Percentiles rank a stretch among this genome's conserved stretches.
These are phyloP conservation scores for Boletellus ananas DNA, from an alignment of 768 basidiomycete species.

Conservation along the genomic window DNA sequence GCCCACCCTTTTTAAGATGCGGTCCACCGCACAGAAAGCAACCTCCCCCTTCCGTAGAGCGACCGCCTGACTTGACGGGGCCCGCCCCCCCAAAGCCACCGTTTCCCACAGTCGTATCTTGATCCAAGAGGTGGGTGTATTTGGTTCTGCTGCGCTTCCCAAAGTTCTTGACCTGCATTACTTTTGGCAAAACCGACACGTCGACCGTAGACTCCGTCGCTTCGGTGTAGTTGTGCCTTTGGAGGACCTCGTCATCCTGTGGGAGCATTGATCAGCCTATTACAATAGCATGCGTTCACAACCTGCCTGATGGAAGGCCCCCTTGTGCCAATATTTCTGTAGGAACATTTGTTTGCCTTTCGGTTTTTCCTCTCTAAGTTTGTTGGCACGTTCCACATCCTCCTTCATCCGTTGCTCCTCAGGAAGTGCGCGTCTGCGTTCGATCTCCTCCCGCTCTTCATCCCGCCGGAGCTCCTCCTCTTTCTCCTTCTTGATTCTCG, in stretches of 20 bases:
- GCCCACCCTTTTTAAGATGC: slow-evolving; percentile 83
- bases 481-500: slow-evolving; percentile 91
- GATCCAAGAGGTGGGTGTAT: slow-evolving; percentile 93
- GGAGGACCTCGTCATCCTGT: slow-evolving; percentile 86
- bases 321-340: slow-evolving; percentile 99
- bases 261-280: slow-evolving; percentile 20
- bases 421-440: slow-evolving; percentile 85
- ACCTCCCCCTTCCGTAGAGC: slow-evolving; percentile 54
- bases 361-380: slow-evolving; percentile 80
- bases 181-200: slow-evolving; percentile 82
- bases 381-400: slow-evolving; percentile 83
- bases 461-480: slow-evolving; percentile 81
- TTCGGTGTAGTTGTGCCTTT: slow-evolving; percentile 81
- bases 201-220: slow-evolving; percentile 88
- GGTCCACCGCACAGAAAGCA: slow-evolving; percentile 95
- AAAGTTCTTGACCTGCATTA: slow-evolving; percentile 97
- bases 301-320: slow-evolving; percentile 93
- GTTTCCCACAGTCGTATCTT: slow-evolving; percentile 73
- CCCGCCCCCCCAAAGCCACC: slow-evolving; percentile 66
- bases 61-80: slow-evolving; percentile 53
- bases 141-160: slow-evolving; percentile 90
- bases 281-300: neutral
- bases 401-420: slow-evolving; percentile 92
- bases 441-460: slow-evolving; percentile 86
- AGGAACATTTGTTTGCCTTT: slow-evolving; percentile 90